Percentiles rank a stretch among this genome's conserved stretches.
These are phyloP conservation scores for Pichiaceae sp. DNA, from an alignment of 1,139 yeast species.

Conservation along the genomic window DNA sequence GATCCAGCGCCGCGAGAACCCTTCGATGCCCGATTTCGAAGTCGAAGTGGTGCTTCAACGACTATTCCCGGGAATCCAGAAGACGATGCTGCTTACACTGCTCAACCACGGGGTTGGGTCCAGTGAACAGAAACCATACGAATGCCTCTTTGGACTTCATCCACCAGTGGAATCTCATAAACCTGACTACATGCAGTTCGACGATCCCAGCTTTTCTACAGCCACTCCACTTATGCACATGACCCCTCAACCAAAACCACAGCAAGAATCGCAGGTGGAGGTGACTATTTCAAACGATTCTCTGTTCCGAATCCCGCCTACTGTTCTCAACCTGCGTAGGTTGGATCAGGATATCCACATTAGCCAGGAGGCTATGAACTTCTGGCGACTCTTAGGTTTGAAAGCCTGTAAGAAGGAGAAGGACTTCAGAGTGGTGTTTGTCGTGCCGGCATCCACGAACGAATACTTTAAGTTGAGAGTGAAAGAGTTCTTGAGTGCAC, in stretches of 20 bases:
- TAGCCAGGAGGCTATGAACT: constrained; percentile 28
- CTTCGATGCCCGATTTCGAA: constrained; percentile 13
- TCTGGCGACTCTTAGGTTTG: constrained; percentile 52
- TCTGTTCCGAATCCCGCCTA: constrained; percentile 25
- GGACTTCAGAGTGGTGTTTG: constrained; percentile 43
- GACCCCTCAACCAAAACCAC: background rate
- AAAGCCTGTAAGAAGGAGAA: constrained; percentile 44
- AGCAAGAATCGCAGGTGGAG: background rate
- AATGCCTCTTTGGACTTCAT: constrained; percentile 14
- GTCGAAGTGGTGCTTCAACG: constrained; percentile 15
- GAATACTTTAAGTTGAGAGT: constrained; percentile 23
- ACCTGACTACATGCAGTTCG: constrained; percentile 12
- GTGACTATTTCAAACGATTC: constrained; percentile 9
- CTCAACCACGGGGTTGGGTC: constrained; percentile 9
- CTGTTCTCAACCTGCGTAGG: constrained; percentile 25
- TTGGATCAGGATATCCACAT: constrained; percentile 25
- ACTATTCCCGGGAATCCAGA: constrained; percentile 20
- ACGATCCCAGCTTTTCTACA: constrained; percentile 23
- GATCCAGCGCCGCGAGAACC: constrained; percentile 15
- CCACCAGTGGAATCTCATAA: constrained; percentile 2
- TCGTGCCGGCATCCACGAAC: constrained; percentile 24
- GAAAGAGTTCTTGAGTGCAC: constrained; percentile 28
- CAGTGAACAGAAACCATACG: constrained; percentile 15
- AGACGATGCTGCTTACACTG: constrained; percentile 16
- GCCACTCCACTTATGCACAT: constrained; percentile 19